Evolutionary conservation across 1,139 yeast genomes (phyloP).

Genomic region (Nakaseomyces glabratus): DNA sequence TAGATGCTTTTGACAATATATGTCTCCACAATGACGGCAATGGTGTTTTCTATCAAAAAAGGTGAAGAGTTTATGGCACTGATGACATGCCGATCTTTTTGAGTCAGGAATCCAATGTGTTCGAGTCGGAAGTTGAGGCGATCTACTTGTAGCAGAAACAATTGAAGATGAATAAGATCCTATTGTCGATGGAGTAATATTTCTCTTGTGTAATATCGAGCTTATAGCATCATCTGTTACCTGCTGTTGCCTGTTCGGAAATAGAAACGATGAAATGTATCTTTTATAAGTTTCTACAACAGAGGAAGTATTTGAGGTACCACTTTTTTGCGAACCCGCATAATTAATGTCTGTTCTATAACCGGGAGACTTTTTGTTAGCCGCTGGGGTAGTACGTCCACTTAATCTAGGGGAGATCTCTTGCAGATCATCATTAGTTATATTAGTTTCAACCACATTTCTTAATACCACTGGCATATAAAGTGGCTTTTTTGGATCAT

Average conservation of each 20-base stretch:
- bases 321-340: conserved; percentile 6
- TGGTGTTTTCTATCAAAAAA: conserved; percentile 86
- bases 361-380: neutral
- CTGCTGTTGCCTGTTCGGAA: conserved; percentile 6
- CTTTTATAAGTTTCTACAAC: conserved; percentile 8
- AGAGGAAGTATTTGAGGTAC: conserved; percentile 8
- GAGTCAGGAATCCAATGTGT: conserved; percentile 77
- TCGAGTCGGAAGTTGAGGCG: conserved; percentile 41
- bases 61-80: conserved; percentile 58
- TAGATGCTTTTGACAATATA: conserved; percentile 67
- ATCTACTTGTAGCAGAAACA: conserved; percentile 8
- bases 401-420: neutral
- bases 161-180: conserved; percentile 4
- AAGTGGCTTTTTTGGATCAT: conserved; percentile 72
- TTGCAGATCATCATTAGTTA: conserved; percentile 32
- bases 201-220: conserved; percentile 1
- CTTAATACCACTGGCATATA: conserved; percentile 86
- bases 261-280: conserved; percentile 7
- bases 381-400: neutral
- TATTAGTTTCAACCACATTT: conserved; percentile 37
- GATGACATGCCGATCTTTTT: conserved; percentile 52
- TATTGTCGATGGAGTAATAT: conserved; percentile 5
- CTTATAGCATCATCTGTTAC: conserved; percentile 6
- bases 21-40: conserved; percentile 89
- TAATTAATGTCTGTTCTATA: neutral